Base-by-base conservation (phyloP, 805 yeast genomes). In the Allodekkera sacchari region DNA sequence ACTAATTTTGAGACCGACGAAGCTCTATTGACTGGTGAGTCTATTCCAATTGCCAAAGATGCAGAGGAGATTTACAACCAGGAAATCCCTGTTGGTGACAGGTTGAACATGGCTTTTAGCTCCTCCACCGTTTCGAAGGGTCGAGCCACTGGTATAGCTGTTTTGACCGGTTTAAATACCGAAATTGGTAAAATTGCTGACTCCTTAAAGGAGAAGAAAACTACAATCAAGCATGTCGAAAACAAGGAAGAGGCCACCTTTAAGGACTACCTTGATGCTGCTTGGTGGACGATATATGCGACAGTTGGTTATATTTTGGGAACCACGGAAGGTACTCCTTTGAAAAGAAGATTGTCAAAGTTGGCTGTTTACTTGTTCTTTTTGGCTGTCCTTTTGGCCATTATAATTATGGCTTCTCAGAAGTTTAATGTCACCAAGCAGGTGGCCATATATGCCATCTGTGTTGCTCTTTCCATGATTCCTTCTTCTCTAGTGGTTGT, bases 21-120 rank as follows among this genome's bases (percentile, higher is more conserved):
- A 55, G 80, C 95, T 4, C 59, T 87, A 21, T 64, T 89, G 36
- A 88, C 97, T 0, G 97, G 97, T 31, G 97, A 89, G 58, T 72
- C 94, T 0, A 53, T 74, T 27, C 88, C 95, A 3, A 70, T 81
- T n/a, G 57, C 64, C 12, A 80, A 80, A 50, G 63, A 68, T 30
- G 65, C 60, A 17, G 45, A 51, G 0, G 58, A 58, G 8, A 57
- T 64, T 7, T 74, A 66, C 37, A 24, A 32, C 11, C 52, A 50
- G 32, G 45, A 39, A 31, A 56, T 70, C 10, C 80, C 84, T 7
- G 80, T 81, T 18, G 89, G 88, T 31, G 89, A 82, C 50, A 61
- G 89, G 26, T 50, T 73, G 36, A 81, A 81, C 52, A 66, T 81
- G 79, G 85, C 77, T 1, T 81, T 59, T 45, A 66, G 80, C 4